Percentiles rank a stretch among this genome's conserved stretches.
These are phyloP conservation scores for Scenedesmus sp. DNA, from an alignment of 163 green algal species.

Conservation along the genomic window DNA sequence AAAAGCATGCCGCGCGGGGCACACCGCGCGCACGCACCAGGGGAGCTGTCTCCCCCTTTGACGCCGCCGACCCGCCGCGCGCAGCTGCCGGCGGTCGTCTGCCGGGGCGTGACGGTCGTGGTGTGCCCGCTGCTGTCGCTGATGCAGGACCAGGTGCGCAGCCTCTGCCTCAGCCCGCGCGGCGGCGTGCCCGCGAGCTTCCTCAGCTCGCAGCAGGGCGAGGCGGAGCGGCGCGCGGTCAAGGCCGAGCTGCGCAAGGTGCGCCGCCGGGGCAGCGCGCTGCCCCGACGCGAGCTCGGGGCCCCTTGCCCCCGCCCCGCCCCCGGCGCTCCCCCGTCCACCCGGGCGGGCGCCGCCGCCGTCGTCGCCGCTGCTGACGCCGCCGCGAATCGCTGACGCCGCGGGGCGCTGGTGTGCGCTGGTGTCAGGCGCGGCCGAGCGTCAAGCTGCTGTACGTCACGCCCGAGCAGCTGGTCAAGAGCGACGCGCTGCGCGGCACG, in stretches of 20 bases:
- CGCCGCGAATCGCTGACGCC: too few species aligned
- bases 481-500: slow-evolving; percentile 54
- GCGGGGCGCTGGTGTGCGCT: too few species aligned
- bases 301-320: too few species aligned
- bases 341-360: too few species aligned
- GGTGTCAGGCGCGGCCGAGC: slow-evolving; percentile 1
- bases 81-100: slow-evolving; percentile 73
- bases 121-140: slow-evolving; percentile 94
- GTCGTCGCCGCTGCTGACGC: too few species aligned
- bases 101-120: slow-evolving; percentile 82
- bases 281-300: too few species aligned
- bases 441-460: slow-evolving; percentile 81
- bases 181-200: slow-evolving; percentile 80
- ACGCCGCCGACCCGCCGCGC: background rate
- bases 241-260: slow-evolving; percentile 79
- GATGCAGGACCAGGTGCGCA: slow-evolving; percentile 88
- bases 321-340: too few species aligned
- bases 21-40: background rate
- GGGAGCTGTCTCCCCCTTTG: background rate
- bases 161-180: slow-evolving; percentile 55
- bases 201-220: slow-evolving; percentile 73
- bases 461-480: slow-evolving; percentile 88
- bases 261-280: background rate
- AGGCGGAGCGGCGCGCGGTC: slow-evolving; percentile 63
- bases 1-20: slow-evolving; percentile 45